Base-by-base conservation (phyloP, 768 basidiomycete genomes). In the Rubroboletus satanas region DNA sequence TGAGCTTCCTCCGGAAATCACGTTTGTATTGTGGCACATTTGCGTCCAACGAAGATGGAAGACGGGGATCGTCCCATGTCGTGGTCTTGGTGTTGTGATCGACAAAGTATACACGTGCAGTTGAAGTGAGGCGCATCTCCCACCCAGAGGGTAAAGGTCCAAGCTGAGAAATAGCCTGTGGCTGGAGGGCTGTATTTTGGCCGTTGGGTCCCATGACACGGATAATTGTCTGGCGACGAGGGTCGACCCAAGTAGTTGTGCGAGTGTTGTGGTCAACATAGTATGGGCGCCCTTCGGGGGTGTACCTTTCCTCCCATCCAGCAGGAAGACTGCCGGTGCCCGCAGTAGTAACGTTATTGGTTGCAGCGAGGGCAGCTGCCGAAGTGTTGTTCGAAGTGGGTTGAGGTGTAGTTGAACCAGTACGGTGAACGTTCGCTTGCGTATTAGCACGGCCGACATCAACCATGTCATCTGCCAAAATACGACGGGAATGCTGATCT, bases 51-150 rank as follows among this genome's bases (percentile, higher is more conserved):
- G 93, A 91, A 11, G 95, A 97, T 11, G 97, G 97, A 62, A 93
- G 73, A 49, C 97, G 91, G 18, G 96, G 96, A 70, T 99, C 97
- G 71, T 99, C 97, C 97, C 97, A 99, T 1, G 97, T 99, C 31
- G 97, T 99, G 32, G 97, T 99, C 83, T 98, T 98, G 52, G 97
- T 98, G 75, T 98, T 98, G 77, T 99, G 97, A 71, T 99, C 97
- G 50, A 99, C 97, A 68, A 99, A 99, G 78, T 99, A 99, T 7
- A 99, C 97, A 45, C 97, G 87, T 2, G 97, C 96, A 1, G 97
- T 98, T 4, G 91, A 88, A 7, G 97, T 99, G 49, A 99, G 88
- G 44, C 97, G 92, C 97, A 99, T 99, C 73, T 99, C 97, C 97
- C 97, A 99, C 52, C 97, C 97, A 39, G 91, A 94, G 5, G 97